Evolutionary conservation across 139 green algal species (phyloP).

Genomic region (Picochlorum sp.): DNA sequence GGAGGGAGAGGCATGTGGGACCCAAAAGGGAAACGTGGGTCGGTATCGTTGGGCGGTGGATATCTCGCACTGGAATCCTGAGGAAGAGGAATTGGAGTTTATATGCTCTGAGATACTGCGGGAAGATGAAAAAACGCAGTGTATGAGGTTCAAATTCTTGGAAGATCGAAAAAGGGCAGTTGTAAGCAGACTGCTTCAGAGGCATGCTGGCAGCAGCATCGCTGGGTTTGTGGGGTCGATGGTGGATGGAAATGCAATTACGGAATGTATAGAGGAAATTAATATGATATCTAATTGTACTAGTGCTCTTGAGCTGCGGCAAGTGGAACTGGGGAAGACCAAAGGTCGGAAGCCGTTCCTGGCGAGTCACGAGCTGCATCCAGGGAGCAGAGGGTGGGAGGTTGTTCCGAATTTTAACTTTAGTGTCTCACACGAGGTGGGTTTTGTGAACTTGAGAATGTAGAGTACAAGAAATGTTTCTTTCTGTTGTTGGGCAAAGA

Average conservation of each 20-base stretch:
- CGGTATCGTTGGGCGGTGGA: constrained; percentile 31
- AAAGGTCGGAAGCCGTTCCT: constrained; percentile 58
- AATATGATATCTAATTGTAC: too few species aligned
- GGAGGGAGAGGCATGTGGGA: too few species aligned
- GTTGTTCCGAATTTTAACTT: constrained; percentile 73
- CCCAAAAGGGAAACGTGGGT: too few species aligned
- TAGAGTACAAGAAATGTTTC: too few species aligned
- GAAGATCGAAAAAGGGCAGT: constrained; percentile 41
- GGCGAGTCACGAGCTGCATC: neutral
- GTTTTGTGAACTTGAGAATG: too few species aligned
- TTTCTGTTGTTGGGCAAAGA: too few species aligned
- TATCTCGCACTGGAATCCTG: constrained; percentile 15
- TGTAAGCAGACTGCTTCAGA: constrained; percentile 41
- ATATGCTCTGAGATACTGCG: constrained; percentile 19
- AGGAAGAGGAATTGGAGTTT: constrained; percentile 15
- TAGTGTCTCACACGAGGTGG: constrained; percentile 74
- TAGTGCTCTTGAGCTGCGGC: too few species aligned
- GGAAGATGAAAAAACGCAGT: constrained; percentile 1
- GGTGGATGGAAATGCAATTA: neutral
- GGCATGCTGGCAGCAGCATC: neutral
- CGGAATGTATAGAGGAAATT: too few species aligned
- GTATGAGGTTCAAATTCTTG: constrained; percentile 3
- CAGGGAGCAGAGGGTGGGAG: neutral
- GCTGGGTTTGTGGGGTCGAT: neutral
- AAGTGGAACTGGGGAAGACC: constrained; percentile 34